Conservation (phyloP, 768 basidiomycete genomes). For the Hericium alpestre region DNA sequence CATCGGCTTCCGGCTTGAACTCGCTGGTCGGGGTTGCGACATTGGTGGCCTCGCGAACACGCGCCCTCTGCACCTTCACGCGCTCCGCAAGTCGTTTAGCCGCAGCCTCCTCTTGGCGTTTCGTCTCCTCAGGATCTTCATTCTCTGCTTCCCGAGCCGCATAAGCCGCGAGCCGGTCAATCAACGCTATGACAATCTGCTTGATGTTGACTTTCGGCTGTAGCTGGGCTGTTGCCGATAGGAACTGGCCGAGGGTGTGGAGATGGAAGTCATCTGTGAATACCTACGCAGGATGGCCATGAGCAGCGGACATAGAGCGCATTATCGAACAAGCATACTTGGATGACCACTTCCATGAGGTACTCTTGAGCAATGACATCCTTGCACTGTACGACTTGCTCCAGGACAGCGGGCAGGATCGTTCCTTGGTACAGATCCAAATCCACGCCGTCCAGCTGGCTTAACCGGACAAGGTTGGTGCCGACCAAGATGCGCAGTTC, state of each 20-base stretch:
- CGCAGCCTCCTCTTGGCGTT: constrained; percentile 87
- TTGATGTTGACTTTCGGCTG: constrained; percentile 99
- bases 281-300: constrained; percentile 39
- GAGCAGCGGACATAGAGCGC: not conserved
- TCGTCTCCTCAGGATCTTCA: constrained; percentile 91
- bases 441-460: constrained; percentile 94
- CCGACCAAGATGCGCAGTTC: constrained; percentile 95
- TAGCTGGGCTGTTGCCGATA: constrained; percentile 89
- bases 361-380: constrained; percentile 99
- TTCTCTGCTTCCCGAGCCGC: constrained; percentile 96
- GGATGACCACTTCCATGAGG: constrained; percentile 98
- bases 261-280: constrained; percentile 99
- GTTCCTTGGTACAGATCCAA: constrained; percentile 77
- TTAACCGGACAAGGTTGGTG: constrained; percentile 91
- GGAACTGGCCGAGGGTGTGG: constrained; percentile 90
- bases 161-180: constrained; percentile 90
- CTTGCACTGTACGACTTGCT: constrained; percentile 97
- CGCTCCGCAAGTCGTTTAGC: constrained; percentile 80
- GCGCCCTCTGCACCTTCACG: constrained; percentile 64
- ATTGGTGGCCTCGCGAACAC: constrained; percentile 38
- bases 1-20: constrained; percentile 8
- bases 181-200: constrained; percentile 92
- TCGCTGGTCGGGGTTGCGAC: constrained; percentile 10
- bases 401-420: constrained; percentile 87
- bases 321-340: constrained; percentile 37